Conservation (phyloP, 2,329 filamentous ascomycete genomes). For the Fusarium musae region DNA sequence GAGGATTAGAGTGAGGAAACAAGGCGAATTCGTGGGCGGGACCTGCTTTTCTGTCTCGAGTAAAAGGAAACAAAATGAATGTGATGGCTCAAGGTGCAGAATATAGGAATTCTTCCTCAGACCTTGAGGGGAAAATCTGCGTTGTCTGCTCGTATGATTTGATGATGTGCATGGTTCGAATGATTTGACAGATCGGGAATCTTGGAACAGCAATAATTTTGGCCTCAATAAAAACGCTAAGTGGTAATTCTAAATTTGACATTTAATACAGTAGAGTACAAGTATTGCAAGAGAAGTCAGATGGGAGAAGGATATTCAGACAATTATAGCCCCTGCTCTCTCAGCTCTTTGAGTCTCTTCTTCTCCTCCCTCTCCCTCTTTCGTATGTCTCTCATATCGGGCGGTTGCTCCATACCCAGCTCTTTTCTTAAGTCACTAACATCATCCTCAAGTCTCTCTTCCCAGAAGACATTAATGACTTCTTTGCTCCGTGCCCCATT, state of each 20-base stretch:
- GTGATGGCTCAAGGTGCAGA: neutral
- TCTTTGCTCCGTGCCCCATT: conserved; percentile 83
- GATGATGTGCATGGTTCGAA: neutral
- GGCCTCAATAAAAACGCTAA: conserved; percentile 3
- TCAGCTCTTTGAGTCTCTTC: conserved; percentile 67
- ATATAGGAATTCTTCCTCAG: neutral
- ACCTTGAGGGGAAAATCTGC: neutral
- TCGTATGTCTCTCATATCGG: conserved; percentile 83
- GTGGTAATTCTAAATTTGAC: neutral
- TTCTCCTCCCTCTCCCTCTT: conserved; percentile 75
- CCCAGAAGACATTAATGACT: conserved; percentile 97
- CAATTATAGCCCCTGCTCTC: conserved; percentile 37
- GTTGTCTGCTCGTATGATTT: neutral
- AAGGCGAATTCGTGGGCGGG: conserved; percentile 9
- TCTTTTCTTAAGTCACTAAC: conserved; percentile 78
- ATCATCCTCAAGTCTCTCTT: conserved; percentile 88
- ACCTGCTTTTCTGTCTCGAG: conserved; percentile 12
- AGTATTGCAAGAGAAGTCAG: neutral
- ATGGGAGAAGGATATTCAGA: neutral
- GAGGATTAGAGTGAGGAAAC: neutral
- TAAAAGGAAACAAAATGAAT: conserved; percentile 12
- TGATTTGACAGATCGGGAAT: neutral
- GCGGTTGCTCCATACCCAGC: conserved; percentile 87
- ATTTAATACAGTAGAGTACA: conserved; percentile 21
- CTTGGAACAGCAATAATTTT: neutral